These are phyloP conservation scores for Phaeophleospora eucalypticola DNA, from an alignment of 2,329 filamentous ascomycete genomes.

Conservation along the genomic window DNA sequence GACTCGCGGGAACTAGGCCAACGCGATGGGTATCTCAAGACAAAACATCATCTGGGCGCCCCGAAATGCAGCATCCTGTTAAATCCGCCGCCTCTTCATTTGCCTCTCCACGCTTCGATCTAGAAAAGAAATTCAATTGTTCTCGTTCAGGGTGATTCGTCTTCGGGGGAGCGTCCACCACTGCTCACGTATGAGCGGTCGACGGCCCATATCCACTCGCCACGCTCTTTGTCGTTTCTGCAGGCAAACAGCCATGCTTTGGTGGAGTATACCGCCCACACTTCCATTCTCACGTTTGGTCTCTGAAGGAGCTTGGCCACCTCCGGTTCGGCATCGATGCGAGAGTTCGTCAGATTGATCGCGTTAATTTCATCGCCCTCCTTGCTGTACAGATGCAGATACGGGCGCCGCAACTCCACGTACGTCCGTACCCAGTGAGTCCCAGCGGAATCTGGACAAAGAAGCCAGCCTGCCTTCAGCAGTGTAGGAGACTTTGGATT, in stretches of 20 bases:
- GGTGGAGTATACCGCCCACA: slow-evolving; percentile 91
- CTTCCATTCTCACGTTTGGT: slow-evolving; percentile 38
- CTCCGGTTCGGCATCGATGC: slow-evolving; percentile 89
- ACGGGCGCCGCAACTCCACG: slow-evolving; percentile 85
- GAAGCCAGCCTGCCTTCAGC: slow-evolving; percentile 81
- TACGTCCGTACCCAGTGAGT: slow-evolving; percentile 88
- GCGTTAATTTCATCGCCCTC: slow-evolving; percentile 88
- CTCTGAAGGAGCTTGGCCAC: slow-evolving; percentile 67
- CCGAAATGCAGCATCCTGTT: slow-evolving; percentile 1
- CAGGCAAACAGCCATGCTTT: slow-evolving; percentile 95
- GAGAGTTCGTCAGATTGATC: slow-evolving; percentile 80
- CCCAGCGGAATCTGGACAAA: slow-evolving; percentile 71
- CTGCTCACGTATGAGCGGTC: slow-evolving; percentile 70
- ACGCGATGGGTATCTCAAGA: slow-evolving; percentile 12
- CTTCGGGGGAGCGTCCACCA: slow-evolving; percentile 20
- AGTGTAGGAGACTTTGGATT: slow-evolving; percentile 69
- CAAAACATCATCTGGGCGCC: slow-evolving; percentile 1
- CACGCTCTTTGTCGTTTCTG: slow-evolving; percentile 83
- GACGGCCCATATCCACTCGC: slow-evolving; percentile 94
- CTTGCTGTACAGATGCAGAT: slow-evolving; percentile 82
- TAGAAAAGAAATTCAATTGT: slow-evolving; percentile 2
- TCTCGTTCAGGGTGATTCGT: slow-evolving; percentile 2
- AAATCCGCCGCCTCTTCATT: slow-evolving; percentile 2
- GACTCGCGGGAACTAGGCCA: slow-evolving; percentile 2
- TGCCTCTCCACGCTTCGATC: background rate